Base-by-base conservation (phyloP, 1,284 basidiomycete species). In the Fomitopsis schrenkii region DNA sequence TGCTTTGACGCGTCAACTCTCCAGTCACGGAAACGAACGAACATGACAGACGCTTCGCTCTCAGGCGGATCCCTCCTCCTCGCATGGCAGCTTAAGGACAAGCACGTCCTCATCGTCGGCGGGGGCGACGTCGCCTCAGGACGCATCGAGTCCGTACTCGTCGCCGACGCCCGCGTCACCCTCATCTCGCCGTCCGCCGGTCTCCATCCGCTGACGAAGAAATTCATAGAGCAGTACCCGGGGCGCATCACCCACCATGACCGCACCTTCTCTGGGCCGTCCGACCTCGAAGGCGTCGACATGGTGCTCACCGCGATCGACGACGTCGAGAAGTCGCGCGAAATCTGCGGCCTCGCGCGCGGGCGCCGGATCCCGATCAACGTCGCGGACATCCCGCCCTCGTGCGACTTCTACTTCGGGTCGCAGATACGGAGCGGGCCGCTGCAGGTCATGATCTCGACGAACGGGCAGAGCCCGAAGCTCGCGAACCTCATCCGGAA, bases 321-420 rank as follows among this genome's bases (percentile, higher is more conserved):
- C 78, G 90, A 97, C 73, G 85, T 88, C 60, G 78, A 81, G 0
- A 80, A 87, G 58, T 93, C 88, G 45, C 85, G 81, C 64, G 77
- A 77, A 56, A 95, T 98, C 59, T 93, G 87, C 71, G 74, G 82
- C 14, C 80, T 91, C 66, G 91, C 91, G 70, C 80, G 94, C 57
- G 78, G 81, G 35, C 81, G 77, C 50, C 83, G 81, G 58, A 91
- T 98, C 57, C 94, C 95, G 3, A 90, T 97, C 64, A 99, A 99
- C 75, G 95, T 96, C 61, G 97, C 97, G 36, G 97, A 99, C 77
- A 93, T 98, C 56, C 97, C 97, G 2, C 87, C 92, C 54, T 84
- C 87, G 61, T 99, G 97, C 80, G 97, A 99, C 77, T 99, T 99
- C 73, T 99, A 97, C 80, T 99, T 99, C 77, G 97, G 97, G 52